Percentiles rank a stretch among this genome's conserved stretches.
phyloP scores from a whole-genome alignment of 163 green algal genomes.

The Prototheca cutis region DNA sequence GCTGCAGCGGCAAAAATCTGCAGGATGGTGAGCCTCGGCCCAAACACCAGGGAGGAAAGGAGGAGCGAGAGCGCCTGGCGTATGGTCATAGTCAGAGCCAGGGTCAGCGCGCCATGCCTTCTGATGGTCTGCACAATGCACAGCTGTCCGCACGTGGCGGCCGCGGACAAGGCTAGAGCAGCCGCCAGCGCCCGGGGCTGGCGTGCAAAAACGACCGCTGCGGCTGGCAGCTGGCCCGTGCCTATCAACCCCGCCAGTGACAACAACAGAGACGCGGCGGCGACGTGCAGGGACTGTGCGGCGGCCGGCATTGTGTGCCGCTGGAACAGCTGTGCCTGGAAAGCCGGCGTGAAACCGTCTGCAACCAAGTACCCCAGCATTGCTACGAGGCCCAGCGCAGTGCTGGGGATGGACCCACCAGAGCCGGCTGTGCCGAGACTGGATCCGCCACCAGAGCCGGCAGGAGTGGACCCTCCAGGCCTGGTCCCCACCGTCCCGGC shows the following conservation, averaged over 20 bases:
- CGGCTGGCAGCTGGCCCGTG: slow-evolving; percentile 54
- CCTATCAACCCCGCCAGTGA: slow-evolving; percentile 44
- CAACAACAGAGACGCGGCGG: slow-evolving; percentile 48
- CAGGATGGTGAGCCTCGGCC: slow-evolving; percentile 51
- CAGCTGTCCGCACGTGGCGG: slow-evolving; percentile 67
- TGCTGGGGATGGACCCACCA: too few relatives aligned
- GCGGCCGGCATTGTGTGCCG: slow-evolving; percentile 82
- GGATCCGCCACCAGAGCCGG: not conserved
- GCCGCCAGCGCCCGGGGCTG: slow-evolving; percentile 59
- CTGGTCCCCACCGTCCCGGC: slow-evolving; percentile 40
- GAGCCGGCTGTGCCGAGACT: not conserved
- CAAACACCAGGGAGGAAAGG: slow-evolving; percentile 80
- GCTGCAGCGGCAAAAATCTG: not conserved
- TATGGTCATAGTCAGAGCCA: slow-evolving; percentile 95
- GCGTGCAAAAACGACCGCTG: slow-evolving; percentile 59
- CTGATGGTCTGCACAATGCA: slow-evolving; percentile 95
- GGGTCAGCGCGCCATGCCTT: slow-evolving; percentile 76
- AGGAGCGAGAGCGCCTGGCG: slow-evolving; percentile 93
- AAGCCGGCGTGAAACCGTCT: slow-evolving; percentile 96
- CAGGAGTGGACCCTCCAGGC: not conserved
- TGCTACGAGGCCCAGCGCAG: slow-evolving; percentile 53
- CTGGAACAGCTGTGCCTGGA: slow-evolving; percentile 93
- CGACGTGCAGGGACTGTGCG: slow-evolving; percentile 80
- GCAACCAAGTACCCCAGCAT: slow-evolving; percentile 89
- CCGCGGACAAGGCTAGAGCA: slow-evolving; percentile 67